Evolutionary conservation across 371 early-diverging fungal genomes (phyloP).

Genomic region (Rhizopus microsporus): DNA sequence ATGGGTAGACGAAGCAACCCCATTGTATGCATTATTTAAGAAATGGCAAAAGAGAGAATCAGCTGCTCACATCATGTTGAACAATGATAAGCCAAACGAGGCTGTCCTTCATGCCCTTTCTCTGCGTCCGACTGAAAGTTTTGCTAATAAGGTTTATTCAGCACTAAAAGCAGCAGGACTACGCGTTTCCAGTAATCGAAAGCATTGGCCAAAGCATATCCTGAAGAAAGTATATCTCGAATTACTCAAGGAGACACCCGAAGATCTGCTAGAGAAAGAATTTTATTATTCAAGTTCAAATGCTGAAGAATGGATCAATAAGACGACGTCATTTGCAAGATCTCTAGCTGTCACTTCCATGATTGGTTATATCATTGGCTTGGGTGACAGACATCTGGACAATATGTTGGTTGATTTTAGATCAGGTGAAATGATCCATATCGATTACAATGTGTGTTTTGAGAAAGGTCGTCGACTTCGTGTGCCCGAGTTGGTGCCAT

Average conservation of each 20-base stretch:
- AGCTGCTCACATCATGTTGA: conserved; percentile 37
- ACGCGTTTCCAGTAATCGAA: conserved; percentile 51
- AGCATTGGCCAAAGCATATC: conserved; percentile 68
- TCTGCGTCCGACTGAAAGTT: conserved; percentile 45
- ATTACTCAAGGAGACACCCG: conserved; percentile 66
- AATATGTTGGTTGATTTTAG: conserved; percentile 92
- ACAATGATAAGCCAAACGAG: conserved; percentile 31
- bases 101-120: conserved; percentile 19
- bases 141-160: conserved; percentile 36
- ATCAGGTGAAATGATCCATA: conserved; percentile 93
- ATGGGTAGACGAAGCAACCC: conserved; percentile 90
- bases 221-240: conserved; percentile 62
- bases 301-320: conserved; percentile 72
- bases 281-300: conserved; percentile 57
- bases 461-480: conserved; percentile 89
- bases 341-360: conserved; percentile 94
- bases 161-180: conserved; percentile 55
- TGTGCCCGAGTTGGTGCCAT: conserved; percentile 96
- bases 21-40: conserved; percentile 59
- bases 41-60: conserved; percentile 62
- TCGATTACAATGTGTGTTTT: conserved; percentile 98
- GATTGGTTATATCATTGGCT: conserved; percentile 95
- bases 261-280: conserved; percentile 64
- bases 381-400: conserved; percentile 98
- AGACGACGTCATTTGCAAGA: conserved; percentile 74